phyloP scores from a whole-genome alignment of 2,329 filamentous ascomycete species.

The Epichloe gansuensis region DNA sequence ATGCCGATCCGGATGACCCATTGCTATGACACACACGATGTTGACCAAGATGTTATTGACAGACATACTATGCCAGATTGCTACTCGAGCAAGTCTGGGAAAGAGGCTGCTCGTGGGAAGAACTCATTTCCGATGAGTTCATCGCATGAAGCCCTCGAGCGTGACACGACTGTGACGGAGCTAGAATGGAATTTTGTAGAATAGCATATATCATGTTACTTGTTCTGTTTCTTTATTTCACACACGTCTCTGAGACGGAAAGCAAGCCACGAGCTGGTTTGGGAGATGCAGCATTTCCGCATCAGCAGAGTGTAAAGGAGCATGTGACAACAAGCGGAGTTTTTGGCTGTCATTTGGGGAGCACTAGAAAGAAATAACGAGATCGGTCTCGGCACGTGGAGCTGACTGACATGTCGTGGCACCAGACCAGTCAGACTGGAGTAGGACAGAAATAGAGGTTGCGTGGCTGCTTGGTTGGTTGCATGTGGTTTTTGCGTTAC shows the following conservation, averaged over 20 bases:
- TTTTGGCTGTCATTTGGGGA: too few species aligned
- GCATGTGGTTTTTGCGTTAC: too few species aligned
- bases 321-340: too few species aligned
- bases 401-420: too few species aligned
- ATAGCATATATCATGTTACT: neutral
- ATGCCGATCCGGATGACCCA: neutral
- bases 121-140: slow-evolving; percentile 52
- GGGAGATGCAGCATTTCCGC: neutral
- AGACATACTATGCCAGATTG: slow-evolving; percentile 46
- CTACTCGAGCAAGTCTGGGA: slow-evolving; percentile 60
- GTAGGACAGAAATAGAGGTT: too few species aligned
- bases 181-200: neutral
- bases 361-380: too few species aligned
- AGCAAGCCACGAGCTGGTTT: neutral
- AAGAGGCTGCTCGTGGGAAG: slow-evolving; percentile 56
- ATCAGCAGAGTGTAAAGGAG: neutral
- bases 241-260: neutral
- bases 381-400: too few species aligned
- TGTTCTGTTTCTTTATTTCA: neutral
- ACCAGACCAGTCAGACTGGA: too few species aligned
- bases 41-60: neutral
- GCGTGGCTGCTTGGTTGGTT: too few species aligned
- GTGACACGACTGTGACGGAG: neutral
- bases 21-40: neutral
- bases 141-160: slow-evolving; percentile 37